Conservation (phyloP, 1,139 yeast species). For the Lodderomyces margitis region DNA sequence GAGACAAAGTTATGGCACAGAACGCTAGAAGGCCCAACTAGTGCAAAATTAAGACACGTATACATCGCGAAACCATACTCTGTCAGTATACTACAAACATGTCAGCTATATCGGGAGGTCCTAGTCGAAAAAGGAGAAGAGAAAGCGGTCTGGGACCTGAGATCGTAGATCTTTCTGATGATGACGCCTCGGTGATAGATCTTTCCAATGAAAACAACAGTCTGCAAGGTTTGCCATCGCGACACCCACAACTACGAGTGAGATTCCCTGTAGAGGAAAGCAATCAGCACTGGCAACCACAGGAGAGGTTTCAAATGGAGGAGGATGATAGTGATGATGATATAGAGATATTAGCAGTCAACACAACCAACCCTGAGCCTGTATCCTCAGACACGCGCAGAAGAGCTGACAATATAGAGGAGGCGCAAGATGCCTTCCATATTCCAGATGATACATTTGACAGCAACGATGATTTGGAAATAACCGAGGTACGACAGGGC, state of each 20-base stretch:
- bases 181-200: neutral
- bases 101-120: neutral
- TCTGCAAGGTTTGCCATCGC: neutral
- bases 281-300: neutral
- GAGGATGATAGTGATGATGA: constrained; percentile 17
- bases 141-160: neutral
- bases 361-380: constrained; percentile 11
- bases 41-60: too few relatives aligned
- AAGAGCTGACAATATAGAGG: constrained; percentile 6
- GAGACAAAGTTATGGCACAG: neutral
- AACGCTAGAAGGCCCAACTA: neutral
- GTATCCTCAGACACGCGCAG: neutral
- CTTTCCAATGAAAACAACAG: neutral
- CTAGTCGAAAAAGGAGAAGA: neutral
- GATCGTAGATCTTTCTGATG: neutral
- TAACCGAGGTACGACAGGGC: constrained; percentile 11
- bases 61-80: too few relatives aligned
- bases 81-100: too few relatives aligned
- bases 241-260: neutral
- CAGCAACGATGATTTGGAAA: constrained; percentile 9
- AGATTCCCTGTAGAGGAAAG: neutral
- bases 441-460: neutral
- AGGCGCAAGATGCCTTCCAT: constrained; percentile 1
- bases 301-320: neutral
- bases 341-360: constrained; percentile 16